Percentiles rank a stretch among this genome's conserved stretches.
Conservation (phyloP, 495 filamentous ascomycete genomes). For the Penicillium taxi region DNA sequence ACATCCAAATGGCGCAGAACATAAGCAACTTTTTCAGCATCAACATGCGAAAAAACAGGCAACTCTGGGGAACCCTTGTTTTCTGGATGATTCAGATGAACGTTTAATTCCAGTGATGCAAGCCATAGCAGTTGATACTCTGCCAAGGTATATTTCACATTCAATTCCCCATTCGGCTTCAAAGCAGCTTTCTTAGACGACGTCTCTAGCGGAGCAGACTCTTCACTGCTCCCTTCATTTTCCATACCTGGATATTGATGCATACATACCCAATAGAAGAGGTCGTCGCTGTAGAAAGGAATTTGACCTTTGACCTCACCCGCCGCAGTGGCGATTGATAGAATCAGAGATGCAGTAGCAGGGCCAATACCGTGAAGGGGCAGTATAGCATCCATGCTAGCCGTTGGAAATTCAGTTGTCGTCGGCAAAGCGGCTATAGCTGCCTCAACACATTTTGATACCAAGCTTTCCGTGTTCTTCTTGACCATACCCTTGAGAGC, state of each 20-base stretch:
- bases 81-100: slow-evolving; percentile 41
- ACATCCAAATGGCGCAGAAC: slow-evolving; percentile 37
- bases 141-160: slow-evolving; percentile 55
- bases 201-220: neutral
- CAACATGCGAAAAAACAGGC: slow-evolving; percentile 46
- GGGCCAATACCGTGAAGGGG: slow-evolving; percentile 60
- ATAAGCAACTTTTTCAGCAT: slow-evolving; percentile 63
- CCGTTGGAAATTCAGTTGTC: slow-evolving; percentile 29
- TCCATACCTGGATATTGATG: slow-evolving; percentile 11
- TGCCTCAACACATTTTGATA: slow-evolving; percentile 37
- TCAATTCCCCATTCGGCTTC: slow-evolving; percentile 34
- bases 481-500: slow-evolving; percentile 56
- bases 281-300: slow-evolving; percentile 73
- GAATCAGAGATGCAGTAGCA: slow-evolving; percentile 64
- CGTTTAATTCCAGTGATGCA: slow-evolving; percentile 35
- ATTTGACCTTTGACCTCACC: slow-evolving; percentile 25
- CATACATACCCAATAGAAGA: slow-evolving; percentile 56
- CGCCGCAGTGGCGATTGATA: slow-evolving; percentile 49
- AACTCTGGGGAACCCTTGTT: too few species aligned
- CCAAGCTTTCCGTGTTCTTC: slow-evolving; percentile 42
- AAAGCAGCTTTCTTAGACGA: slow-evolving; percentile 20
- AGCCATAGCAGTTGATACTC: slow-evolving; percentile 53
- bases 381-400: slow-evolving; percentile 40
- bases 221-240: too few species aligned
- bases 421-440: slow-evolving; percentile 34